Base-by-base conservation (phyloP, 345 rosid genomes). In the Toxicodendron radicans region DNA sequence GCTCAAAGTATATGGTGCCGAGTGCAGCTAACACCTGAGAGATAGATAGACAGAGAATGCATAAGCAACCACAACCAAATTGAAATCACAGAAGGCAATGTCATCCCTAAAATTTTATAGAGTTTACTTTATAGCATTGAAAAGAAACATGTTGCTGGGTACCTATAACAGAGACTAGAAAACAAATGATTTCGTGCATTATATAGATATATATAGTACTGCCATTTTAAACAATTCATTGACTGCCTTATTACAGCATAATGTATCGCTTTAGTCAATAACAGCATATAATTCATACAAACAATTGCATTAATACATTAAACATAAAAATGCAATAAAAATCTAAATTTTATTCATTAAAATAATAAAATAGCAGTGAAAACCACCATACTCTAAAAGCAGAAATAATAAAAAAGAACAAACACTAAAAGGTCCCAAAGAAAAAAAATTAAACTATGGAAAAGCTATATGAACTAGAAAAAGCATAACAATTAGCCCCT, bases 1-100 rank as follows among this genome's bases (percentile, higher is more conserved):
- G 61, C 79, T 91, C 97, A 77, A 95, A 91, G 84, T 93, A 93
- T 66, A 75, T 89, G 57, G 83, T 86, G 58, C 99, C 99, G 78
- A 95, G 96, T 64, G 99, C 94, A 81, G 98, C 89, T 83, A 95
- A 86, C 71, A 95, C 99, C 99, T 95, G 82, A 63, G 43, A 78
- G 59, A 81, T 46, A 73, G 54, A 72, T 43, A 76, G 8, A 77
- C 18, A 66, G 43, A 73, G 41, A 71, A 66, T n/a, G 14, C 45
- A 27, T 73, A 74, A 46, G 58, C 56, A 53, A 65, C 24, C 21
- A 17, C 14, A 32, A 10, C 49, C n/a, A 53, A 10, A 11, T 57
- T 43, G 11, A 27, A 14, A 12, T 23, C 48, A 45, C 14, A 30
- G 14, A 38, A 1, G n/a, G 41, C n/a, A 7, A n/a, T 1, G 4